Evolutionary conservation across 345 rosid genomes (phyloP), one percentile per base, ranked within the genome.

Genomic region (Brassica juncea): DNA sequence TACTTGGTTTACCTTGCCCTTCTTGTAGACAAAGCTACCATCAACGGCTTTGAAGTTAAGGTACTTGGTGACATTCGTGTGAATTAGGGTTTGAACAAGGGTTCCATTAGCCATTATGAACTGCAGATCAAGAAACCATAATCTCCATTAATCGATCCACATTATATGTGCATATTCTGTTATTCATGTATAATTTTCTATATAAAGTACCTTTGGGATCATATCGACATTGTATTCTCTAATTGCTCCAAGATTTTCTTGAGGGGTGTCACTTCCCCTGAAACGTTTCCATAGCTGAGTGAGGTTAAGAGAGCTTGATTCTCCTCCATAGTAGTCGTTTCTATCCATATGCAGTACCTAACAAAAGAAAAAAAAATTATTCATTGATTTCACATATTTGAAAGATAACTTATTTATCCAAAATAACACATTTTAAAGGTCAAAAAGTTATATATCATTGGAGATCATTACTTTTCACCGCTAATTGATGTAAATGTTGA

Each of bases 11-110:
- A 91, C 98, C 89, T 95, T 95, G 39, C 93, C 94, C 84, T 93
- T 93, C 85, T 92, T 91, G 82, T 88, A 95, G 69, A 93, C 99
- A 59, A 88, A 95, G 87, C 98, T 87, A 19, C 97, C 98, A 84
- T 93, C 98, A 0, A 95, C 99, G 1, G 89, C 98, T 84, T 95
- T 93, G 81, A 95, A 95, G 86, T 90, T 87, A 66, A 95, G 94
- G 77, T 93, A 91, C 87, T 95, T 93, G 0, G 96, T 91, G 73
- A 95, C 98, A 84, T 93, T 88, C 0, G 91, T 91, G 80, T 91
- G 97, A 83, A 95, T 91, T 39, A 95, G 87, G 82, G 91, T 83
- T n/a, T 88, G 89, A 55, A 95, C 98, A 85, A 95, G 77, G n/a
- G 75, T 69, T 2, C 98, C 98, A 81, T 95, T 95, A 52, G 93